A percentile compares a stretch with the other conserved stretches of the same genome.
Conservation (phyloP, 208 protist genomes). For the Acanthamoeba quina region DNA sequence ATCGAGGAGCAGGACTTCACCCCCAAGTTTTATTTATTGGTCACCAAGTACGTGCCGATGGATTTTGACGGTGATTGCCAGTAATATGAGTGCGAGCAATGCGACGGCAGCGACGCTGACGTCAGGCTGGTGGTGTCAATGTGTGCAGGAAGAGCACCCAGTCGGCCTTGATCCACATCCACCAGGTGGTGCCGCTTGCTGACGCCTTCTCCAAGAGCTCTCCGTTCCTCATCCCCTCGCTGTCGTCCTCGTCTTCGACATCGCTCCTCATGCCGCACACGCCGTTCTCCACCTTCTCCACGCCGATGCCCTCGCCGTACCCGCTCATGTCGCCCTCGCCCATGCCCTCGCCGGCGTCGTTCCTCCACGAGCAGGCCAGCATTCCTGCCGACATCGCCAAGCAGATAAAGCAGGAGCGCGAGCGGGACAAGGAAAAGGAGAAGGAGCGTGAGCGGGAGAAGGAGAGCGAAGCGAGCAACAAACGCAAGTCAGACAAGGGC, state of each 20-base stretch:
- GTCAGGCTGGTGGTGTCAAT: neutral
- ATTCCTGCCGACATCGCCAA: slow-evolving; percentile 24
- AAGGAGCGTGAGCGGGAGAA: neutral
- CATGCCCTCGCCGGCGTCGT: slow-evolving; percentile 33
- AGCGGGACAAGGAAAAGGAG: slow-evolving; percentile 46
- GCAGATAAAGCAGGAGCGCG: slow-evolving; percentile 64
- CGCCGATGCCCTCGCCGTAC: slow-evolving; percentile 36
- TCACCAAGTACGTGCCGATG: slow-evolving; percentile 39
- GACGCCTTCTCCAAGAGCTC: slow-evolving; percentile 52
- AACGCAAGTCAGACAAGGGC: neutral
- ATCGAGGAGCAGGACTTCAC: slow-evolving; percentile 62
- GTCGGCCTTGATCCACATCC: slow-evolving; percentile 32
- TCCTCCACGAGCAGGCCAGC: slow-evolving; percentile 61
- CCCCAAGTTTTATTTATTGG: slow-evolving; percentile 72
- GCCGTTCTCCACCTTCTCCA: slow-evolving; percentile 40
- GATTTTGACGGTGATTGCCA: neutral
- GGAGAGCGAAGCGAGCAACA: slow-evolving; percentile 22
- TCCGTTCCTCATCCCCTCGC: slow-evolving; percentile 20
- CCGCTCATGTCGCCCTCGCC: slow-evolving; percentile 18
- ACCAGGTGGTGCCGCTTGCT: slow-evolving; percentile 30
- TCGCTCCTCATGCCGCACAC: slow-evolving; percentile 45
- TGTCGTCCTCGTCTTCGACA: neutral
- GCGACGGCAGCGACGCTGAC: too few relatives aligned
- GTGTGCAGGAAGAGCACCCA: neutral
- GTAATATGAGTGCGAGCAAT: neutral